phyloP scores from a whole-genome alignment of 441 rosid species.

The Metrosideros polymorpha region DNA sequence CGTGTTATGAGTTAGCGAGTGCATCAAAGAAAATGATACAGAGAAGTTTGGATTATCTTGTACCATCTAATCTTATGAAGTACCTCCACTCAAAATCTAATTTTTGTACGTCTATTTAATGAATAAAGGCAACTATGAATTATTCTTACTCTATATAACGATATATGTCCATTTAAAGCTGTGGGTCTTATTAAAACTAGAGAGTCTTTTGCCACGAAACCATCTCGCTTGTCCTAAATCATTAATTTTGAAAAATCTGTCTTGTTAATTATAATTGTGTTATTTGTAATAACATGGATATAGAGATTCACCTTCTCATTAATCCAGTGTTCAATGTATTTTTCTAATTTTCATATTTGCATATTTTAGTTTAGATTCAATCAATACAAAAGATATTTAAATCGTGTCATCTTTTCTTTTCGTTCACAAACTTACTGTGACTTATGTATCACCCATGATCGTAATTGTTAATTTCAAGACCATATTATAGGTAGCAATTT shows the following conservation, averaged over 20 bases:
- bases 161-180: not conserved
- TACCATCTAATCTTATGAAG: not conserved
- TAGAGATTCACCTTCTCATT: not conserved
- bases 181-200: not conserved
- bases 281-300: not conserved
- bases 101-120: not conserved
- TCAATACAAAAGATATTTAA: fast-evolving
- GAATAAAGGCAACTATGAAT: not conserved
- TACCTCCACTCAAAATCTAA: not conserved
- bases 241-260: not conserved
- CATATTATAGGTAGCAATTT: not conserved
- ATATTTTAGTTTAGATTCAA: not conserved
- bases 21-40: not conserved
- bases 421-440: not conserved
- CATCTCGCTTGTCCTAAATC: not conserved
- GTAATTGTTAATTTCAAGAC: not conserved
- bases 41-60: not conserved
- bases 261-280: not conserved
- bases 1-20: fast-evolving
- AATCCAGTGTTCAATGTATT: not conserved
- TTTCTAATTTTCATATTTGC: not conserved
- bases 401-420: not conserved
- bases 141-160: not conserved
- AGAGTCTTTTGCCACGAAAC: not conserved
- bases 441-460: not conserved